Conservation (phyloP, 2,329 filamentous ascomycete genomes). For the Penicillium sp. region DNA sequence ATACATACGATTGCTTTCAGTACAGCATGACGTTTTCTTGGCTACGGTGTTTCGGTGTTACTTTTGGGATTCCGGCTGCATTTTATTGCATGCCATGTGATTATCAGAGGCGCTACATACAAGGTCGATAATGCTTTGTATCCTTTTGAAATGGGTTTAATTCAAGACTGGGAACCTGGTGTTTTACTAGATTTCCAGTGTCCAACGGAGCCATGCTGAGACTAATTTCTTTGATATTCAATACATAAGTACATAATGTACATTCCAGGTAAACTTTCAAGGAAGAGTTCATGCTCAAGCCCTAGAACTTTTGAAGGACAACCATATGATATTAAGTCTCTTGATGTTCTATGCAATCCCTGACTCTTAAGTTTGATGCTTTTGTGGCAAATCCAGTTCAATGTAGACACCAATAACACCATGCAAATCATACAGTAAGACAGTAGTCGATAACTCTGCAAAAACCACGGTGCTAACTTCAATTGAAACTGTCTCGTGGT, state of each 20-base stretch:
- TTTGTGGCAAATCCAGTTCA: not conserved
- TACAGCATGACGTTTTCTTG: constrained; percentile 6
- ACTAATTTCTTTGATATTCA: not conserved
- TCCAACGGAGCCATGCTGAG: not conserved
- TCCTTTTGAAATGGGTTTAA: not conserved
- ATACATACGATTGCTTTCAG: constrained; percentile 1
- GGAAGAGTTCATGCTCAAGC: not conserved
- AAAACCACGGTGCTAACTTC: not conserved
- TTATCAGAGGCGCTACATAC: not conserved
- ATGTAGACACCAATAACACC: not conserved
- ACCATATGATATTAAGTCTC: not conserved
- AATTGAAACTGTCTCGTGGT: constrained; percentile 56
- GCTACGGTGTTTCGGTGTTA: constrained; percentile 11
- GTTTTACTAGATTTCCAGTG: not conserved
- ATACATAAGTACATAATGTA: not conserved
- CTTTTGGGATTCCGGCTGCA: not conserved
- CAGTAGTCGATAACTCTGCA: not conserved
- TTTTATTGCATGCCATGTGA: not conserved
- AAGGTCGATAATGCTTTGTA: not conserved
- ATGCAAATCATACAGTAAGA: not conserved
- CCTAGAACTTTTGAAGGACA: not conserved
- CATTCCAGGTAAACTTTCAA: not conserved
- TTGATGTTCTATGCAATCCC: not conserved
- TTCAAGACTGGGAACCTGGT: not conserved
- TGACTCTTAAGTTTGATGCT: not conserved